Evolutionary conservation across 2,329 filamentous ascomycete genomes (phyloP).

Genomic region (Exophiala dermatitidis): DNA sequence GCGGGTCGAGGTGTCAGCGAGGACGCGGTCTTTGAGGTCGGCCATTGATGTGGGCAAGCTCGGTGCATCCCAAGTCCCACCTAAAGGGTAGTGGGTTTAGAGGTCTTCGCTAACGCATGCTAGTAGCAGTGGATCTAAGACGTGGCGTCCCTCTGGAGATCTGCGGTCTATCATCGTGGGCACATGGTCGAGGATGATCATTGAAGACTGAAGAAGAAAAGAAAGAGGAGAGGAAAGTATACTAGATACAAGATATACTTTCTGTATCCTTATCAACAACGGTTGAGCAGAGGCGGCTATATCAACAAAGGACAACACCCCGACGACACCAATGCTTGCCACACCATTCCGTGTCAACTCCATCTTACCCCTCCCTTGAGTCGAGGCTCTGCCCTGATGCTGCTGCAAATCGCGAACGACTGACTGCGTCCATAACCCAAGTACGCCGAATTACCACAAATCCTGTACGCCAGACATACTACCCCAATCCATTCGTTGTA

Average conservation of each 20-base stretch:
- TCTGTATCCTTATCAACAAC: too few relatives aligned
- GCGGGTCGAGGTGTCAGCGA: not conserved
- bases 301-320: not conserved
- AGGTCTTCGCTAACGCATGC: too few relatives aligned
- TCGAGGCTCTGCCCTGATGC: not conserved
- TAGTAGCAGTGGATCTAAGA: too few relatives aligned
- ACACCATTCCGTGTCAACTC: not conserved
- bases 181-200: too few relatives aligned
- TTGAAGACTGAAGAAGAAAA: too few relatives aligned
- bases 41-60: not conserved
- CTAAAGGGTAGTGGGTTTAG: too few relatives aligned
- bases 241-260: too few relatives aligned
- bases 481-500: not conserved
- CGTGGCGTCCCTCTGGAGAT: too few relatives aligned
- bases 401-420: not conserved
- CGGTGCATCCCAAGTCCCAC: not conserved
- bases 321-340: not conserved
- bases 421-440: not conserved
- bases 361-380: not conserved
- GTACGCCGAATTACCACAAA: too few relatives aligned
- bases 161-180: too few relatives aligned
- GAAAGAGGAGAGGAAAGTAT: too few relatives aligned
- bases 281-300: not conserved
- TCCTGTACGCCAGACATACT: not conserved
- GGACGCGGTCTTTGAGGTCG: not conserved